Evolutionary conservation across 139 green algal species (phyloP), one percentile per base, ranked within the genome.

Genomic region (Tetradesmus lagerheimii): DNA sequence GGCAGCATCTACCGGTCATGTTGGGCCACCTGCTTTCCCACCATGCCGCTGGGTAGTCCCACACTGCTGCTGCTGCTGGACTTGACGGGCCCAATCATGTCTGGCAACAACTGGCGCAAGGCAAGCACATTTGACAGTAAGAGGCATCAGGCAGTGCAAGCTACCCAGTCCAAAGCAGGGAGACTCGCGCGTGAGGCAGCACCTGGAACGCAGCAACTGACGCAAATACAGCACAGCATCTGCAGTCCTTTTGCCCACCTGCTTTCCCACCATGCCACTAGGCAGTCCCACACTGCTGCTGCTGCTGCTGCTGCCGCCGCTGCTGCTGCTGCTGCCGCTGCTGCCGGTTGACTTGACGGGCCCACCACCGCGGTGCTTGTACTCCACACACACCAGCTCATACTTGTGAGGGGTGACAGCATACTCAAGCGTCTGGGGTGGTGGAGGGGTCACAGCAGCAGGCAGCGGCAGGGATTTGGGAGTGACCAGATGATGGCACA

Each of bases 321-420:
- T n/a, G n/a, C n/a, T n/a, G n/a, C n/a, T n/a, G n/a, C n/a, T n/a
- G 45, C 45, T 57, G 45, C 45, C 14, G 57, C 57, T 82, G 76
- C 34, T 81, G 75, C 75, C 14, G n/a, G 25, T 1, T 3, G 15
- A 15, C 41, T 84, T 75, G 20, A 88, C 62, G 1, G 83, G 83
- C 5, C 83, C 83, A 0, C 85, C 85, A 8, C 85, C 66, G 1
- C 41, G 16, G 20, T 83, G 66, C 41, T 82, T 71, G 67, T 75
- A 89, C 14, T 83, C 41, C n/a, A 25, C 15, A 71, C 85, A 89
- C 39, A 53, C 85, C 41, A 66, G 85, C 39, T 83, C 64, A 34
- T 89, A 29, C 85, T 74, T 83, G 67, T 83, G 85, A 35, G 85
- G 85, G 4, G 41, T 71, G 20, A 89, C 38, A 25, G 66, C 18